A percentile compares a stretch with the other conserved stretches of the same genome.
Conservation (phyloP, 2,329 filamentous ascomycete genomes). For the Exophiala mesophila region DNA sequence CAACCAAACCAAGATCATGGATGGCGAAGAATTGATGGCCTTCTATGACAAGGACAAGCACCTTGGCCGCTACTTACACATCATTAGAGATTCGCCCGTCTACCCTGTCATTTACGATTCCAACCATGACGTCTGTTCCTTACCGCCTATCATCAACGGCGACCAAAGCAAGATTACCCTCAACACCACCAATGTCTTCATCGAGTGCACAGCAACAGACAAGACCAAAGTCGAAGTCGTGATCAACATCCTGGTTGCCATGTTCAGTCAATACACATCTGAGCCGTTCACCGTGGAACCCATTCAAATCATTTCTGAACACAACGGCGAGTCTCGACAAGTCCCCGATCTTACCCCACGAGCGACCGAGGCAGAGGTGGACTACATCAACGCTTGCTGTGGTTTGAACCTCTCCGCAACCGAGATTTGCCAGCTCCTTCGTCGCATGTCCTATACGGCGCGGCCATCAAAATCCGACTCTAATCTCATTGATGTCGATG, state of each 20-base stretch:
- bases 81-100: constrained; percentile 86
- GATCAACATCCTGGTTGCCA: constrained; percentile 89
- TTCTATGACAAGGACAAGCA: constrained; percentile 95
- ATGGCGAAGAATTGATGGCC: constrained; percentile 80
- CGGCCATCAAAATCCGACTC: constrained; percentile 65
- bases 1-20: constrained; percentile 87
- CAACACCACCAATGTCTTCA: constrained; percentile 88
- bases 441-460: constrained; percentile 84
- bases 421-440: constrained; percentile 72
- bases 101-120: constrained; percentile 96
- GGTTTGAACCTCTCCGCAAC: constrained; percentile 71
- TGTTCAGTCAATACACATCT: constrained; percentile 90
- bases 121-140: constrained; percentile 78
- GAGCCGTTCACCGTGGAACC: constrained; percentile 92
- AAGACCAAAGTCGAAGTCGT: constrained; percentile 95
- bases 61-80: constrained; percentile 82
- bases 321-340: constrained; percentile 77
- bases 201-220: constrained; percentile 94
- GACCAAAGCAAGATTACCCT: constrained; percentile 94
- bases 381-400: constrained; percentile 90
- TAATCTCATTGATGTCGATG: constrained; percentile 71
- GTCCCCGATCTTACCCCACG: constrained; percentile 77
- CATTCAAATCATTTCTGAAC: constrained; percentile 83
- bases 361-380: constrained; percentile 73
- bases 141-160: constrained; percentile 97